phyloP scores from a whole-genome alignment of 495 filamentous ascomycete genomes.

The Penicillium coffeae region DNA sequence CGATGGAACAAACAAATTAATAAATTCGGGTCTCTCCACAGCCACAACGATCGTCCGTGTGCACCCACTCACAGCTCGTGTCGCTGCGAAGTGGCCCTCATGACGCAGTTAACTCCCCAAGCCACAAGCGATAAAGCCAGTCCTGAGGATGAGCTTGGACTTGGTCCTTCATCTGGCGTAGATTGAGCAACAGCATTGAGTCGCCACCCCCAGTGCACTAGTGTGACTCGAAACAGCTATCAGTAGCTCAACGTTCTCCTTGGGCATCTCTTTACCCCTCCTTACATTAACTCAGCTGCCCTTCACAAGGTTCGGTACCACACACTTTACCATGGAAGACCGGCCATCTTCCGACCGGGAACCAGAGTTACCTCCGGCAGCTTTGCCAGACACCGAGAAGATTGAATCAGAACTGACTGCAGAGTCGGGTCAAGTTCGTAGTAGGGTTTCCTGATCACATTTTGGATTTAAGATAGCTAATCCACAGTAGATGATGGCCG shows the following conservation, averaged over 20 bases:
- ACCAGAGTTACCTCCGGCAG: neutral
- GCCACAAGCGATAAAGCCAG: neutral
- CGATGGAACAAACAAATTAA: too few relatives aligned
- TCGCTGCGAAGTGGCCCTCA: neutral
- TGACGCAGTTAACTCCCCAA: neutral
- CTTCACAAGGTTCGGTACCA: neutral
- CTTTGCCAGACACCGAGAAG: neutral
- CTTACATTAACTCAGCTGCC: too few relatives aligned
- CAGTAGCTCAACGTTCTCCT: too few relatives aligned
- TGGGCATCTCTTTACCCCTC: too few relatives aligned
- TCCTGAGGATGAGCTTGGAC: neutral
- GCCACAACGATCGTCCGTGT: neutral
- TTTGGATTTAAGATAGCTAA: neutral
- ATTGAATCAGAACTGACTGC: neutral
- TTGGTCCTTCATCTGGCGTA: neutral
- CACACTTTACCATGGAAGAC: neutral
- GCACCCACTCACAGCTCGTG: neutral
- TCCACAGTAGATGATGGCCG: conserved; percentile 20
- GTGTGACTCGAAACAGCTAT: too few relatives aligned
- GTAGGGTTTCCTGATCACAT: neutral
- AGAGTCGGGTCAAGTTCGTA: neutral
- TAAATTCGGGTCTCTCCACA: too few relatives aligned
- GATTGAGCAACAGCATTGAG: neutral
- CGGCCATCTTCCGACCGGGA: neutral
- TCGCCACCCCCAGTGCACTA: neutral